phyloP scores from a whole-genome alignment of 140 eudicot species.

The Cichorium intybus region DNA sequence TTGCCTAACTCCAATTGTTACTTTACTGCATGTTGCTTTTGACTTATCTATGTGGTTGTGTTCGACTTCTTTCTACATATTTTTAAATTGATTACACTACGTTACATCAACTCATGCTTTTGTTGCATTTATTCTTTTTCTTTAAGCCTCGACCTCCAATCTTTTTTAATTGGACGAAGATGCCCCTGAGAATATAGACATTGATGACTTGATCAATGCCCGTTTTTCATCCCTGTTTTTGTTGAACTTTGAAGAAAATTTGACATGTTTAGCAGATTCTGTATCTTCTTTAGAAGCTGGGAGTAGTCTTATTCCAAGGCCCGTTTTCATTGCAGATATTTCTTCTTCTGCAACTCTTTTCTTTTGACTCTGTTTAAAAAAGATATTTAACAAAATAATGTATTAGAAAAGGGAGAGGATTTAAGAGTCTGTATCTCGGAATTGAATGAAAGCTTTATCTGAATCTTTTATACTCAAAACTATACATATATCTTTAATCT shows the following conservation, averaged over 20 bases:
- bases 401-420: too few relatives aligned
- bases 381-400: too few relatives aligned
- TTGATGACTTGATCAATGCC: conserved; percentile 49
- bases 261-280: conserved; percentile 54
- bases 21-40: too few relatives aligned
- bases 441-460: too few relatives aligned
- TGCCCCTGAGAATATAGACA: conserved; percentile 55
- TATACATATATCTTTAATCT: too few relatives aligned
- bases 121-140: conserved; percentile 86
- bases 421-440: too few relatives aligned
- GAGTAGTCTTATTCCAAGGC: conserved; percentile 72
- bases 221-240: conserved; percentile 56
- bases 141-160: conserved; percentile 59
- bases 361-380: conserved; percentile 66
- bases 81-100: too few relatives aligned
- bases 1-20: too few relatives aligned
- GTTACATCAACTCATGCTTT: too few relatives aligned
- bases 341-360: conserved; percentile 92
- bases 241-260: conserved; percentile 53
- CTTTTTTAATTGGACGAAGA: conserved; percentile 41
- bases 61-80: too few relatives aligned
- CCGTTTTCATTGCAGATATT: conserved; percentile 52
- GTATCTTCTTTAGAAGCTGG: conserved; percentile 69
- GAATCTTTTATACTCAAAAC: too few relatives aligned
- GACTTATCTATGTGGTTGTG: too few relatives aligned